A percentile compares a stretch with the other conserved stretches of the same genome.
phyloP scores from a whole-genome alignment of 2,329 filamentous ascomycete species.

The Tetracladium maxilliforme region DNA sequence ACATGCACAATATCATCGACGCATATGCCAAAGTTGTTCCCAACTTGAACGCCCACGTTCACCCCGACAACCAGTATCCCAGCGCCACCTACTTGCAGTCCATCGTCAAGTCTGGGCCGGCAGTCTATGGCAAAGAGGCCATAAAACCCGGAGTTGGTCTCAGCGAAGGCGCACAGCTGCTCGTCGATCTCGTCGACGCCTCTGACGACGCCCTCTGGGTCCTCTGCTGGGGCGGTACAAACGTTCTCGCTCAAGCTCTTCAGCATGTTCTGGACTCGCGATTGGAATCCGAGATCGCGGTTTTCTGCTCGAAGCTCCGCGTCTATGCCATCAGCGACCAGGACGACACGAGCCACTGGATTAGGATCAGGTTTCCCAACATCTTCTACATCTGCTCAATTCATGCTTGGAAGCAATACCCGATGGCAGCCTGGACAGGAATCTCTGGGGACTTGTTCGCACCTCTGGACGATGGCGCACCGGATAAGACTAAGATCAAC shows the following conservation, averaged over 20 bases:
- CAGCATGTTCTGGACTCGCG: constrained; percentile 15
- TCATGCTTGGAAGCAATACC: constrained; percentile 30
- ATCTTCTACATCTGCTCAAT: constrained; percentile 28
- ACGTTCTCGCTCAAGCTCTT: constrained; percentile 24
- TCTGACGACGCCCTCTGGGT: constrained; percentile 24
- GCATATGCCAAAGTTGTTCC: constrained; percentile 16
- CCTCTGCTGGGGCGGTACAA: constrained; percentile 28
- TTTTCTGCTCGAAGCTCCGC: constrained; percentile 18
- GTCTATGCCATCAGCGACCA: constrained; percentile 32
- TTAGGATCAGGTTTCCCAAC: constrained; percentile 26
- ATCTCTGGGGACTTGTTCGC: constrained; percentile 27
- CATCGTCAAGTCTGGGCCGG: constrained; percentile 13
- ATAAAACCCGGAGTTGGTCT: constrained; percentile 7
- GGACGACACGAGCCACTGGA: constrained; percentile 30
- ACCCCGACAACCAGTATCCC: constrained; percentile 18
- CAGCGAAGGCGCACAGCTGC: constrained; percentile 20
- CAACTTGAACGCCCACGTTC: constrained; percentile 22
- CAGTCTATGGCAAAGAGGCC: constrained; percentile 9
- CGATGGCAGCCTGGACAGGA: constrained; percentile 26
- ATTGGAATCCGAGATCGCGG: constrained; percentile 10
- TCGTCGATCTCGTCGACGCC: constrained; percentile 19
- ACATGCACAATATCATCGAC: constrained; percentile 4
- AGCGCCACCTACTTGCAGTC: constrained; percentile 10
- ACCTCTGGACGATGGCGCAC: constrained; percentile 24
- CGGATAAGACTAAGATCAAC: constrained; percentile 22